Evolutionary conservation across 2,329 filamentous ascomycete genomes (phyloP).

Genomic region (Myriosclerotinia duriaeana): DNA sequence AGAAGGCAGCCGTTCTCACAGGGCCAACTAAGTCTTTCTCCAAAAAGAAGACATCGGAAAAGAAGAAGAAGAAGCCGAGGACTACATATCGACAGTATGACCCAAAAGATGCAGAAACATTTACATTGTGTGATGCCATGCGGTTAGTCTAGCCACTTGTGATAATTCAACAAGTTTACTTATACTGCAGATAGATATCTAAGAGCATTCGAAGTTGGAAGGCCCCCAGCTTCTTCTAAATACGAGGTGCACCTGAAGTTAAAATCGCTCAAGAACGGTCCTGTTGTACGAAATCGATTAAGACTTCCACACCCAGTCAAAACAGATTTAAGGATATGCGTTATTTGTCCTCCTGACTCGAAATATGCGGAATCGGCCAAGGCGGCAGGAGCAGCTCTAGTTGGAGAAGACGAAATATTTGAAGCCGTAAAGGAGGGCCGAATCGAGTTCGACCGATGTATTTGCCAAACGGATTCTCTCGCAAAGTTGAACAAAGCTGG

Average conservation of each 20-base stretch:
- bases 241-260: slow-evolving; percentile 88
- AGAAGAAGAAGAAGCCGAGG: slow-evolving; percentile 40
- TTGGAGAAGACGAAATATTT: slow-evolving; percentile 85
- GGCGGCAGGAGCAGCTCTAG: slow-evolving; percentile 74
- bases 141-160: slow-evolving; percentile 56
- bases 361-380: slow-evolving; percentile 71
- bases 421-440: slow-evolving; percentile 68
- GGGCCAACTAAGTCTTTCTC: slow-evolving; percentile 33
- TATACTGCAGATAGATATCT: slow-evolving; percentile 64
- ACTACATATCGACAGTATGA: slow-evolving; percentile 42
- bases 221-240: slow-evolving; percentile 69
- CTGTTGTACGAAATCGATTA: slow-evolving; percentile 82
- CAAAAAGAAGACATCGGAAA: slow-evolving; percentile 39
- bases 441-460: slow-evolving; percentile 83
- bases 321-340: slow-evolving; percentile 83
- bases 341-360: slow-evolving; percentile 83
- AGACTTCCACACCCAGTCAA: slow-evolving; percentile 86
- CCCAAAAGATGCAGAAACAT: slow-evolving; percentile 56
- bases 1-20: slow-evolving; percentile 22
- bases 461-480: slow-evolving; percentile 80
- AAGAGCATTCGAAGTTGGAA: slow-evolving; percentile 87
- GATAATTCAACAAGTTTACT: slow-evolving; percentile 19
- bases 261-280: slow-evolving; percentile 79
- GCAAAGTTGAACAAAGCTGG: slow-evolving; percentile 77
- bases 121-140: slow-evolving; percentile 88